These are phyloP conservation scores for Kwoniella dendrophila DNA, from an alignment of 768 basidiomycete genomes.

Conservation along the genomic window DNA sequence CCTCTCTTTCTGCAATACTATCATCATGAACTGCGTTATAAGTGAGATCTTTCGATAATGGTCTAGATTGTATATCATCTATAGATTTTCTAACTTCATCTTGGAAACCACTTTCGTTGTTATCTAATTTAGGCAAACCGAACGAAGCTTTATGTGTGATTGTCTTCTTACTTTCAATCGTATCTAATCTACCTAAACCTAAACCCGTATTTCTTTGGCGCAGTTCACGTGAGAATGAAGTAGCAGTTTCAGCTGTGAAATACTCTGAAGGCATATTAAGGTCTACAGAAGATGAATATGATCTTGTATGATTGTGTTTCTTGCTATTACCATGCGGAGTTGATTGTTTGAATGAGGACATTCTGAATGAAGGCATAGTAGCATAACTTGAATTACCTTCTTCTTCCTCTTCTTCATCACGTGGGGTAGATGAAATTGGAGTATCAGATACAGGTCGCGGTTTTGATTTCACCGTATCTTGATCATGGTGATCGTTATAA, in stretches of 20 bases:
- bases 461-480: slow-evolving; percentile 4
- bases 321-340: slow-evolving; percentile 5
- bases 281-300: slow-evolving; percentile 34
- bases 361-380: slow-evolving; percentile 17
- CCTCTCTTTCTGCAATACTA: neutral
- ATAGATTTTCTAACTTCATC: slow-evolving; percentile 32
- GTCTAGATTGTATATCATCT: slow-evolving; percentile 15
- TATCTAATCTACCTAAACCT: neutral
- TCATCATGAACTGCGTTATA: no score
- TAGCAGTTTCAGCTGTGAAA: slow-evolving; percentile 13
- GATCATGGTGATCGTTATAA: neutral
- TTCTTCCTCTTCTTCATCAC: no score
- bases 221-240: slow-evolving; percentile 8
- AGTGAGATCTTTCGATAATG: neutral
- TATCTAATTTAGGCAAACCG: slow-evolving; percentile 32
- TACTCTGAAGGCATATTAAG: slow-evolving; percentile 25
- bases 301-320: slow-evolving; percentile 13
- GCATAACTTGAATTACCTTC: slow-evolving; percentile 9
- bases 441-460: slow-evolving; percentile 8
- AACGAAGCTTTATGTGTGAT: slow-evolving; percentile 34
- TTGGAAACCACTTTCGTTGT: slow-evolving; percentile 25
- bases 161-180: slow-evolving; percentile 2
- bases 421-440: slow-evolving; percentile 3
- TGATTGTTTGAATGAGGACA: slow-evolving; percentile 9
- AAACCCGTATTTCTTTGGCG: slow-evolving; percentile 11